phyloP scores from a whole-genome alignment of 176 grass and related monocot species.

The Puya raimondii region DNA sequence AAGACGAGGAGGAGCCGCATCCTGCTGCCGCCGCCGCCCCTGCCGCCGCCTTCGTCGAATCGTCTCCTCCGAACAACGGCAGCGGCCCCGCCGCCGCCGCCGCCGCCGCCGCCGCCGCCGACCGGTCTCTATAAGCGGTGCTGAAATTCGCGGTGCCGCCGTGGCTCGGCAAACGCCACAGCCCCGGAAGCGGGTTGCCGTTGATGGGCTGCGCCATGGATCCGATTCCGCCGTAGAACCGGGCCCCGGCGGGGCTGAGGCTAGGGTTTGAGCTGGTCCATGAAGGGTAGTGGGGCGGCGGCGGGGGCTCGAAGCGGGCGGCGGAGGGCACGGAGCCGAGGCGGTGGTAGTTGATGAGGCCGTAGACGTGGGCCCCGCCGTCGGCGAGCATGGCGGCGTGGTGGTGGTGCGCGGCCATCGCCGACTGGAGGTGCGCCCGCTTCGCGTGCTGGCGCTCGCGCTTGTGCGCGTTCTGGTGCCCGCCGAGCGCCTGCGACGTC shows the following conservation, averaged over 20 bases:
- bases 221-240: slow-evolving; percentile 35
- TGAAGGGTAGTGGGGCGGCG: slow-evolving; percentile 63
- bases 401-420: slow-evolving; percentile 65
- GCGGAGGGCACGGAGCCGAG: slow-evolving; percentile 19
- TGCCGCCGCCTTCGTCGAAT: slow-evolving; percentile 10
- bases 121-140: slow-evolving; percentile 14
- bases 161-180: slow-evolving; percentile 35
- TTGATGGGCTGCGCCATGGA: slow-evolving; percentile 71
- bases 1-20: slow-evolving; percentile 38
- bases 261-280: slow-evolving; percentile 33
- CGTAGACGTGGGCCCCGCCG: slow-evolving; percentile 50
- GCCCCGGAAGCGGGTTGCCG: slow-evolving; percentile 48
- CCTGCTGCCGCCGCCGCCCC: slow-evolving; percentile 8
- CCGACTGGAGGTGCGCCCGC: slow-evolving; percentile 72
- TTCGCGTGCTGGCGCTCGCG: slow-evolving; percentile 97
- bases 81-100: not conserved
- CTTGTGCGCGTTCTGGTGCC: slow-evolving; percentile 99
- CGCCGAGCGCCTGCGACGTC: slow-evolving; percentile 93
- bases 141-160: slow-evolving; percentile 27
- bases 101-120: not conserved
- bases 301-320: slow-evolving; percentile 4
- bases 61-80: slow-evolving; percentile 1
- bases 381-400: slow-evolving; percentile 28
- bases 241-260: not conserved
- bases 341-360: slow-evolving; percentile 57